Percentiles rank a stretch among this genome's conserved stretches.
Evolutionary conservation across 805 yeast genomes (phyloP).

Genomic region (Brettanomyces nanus): DNA sequence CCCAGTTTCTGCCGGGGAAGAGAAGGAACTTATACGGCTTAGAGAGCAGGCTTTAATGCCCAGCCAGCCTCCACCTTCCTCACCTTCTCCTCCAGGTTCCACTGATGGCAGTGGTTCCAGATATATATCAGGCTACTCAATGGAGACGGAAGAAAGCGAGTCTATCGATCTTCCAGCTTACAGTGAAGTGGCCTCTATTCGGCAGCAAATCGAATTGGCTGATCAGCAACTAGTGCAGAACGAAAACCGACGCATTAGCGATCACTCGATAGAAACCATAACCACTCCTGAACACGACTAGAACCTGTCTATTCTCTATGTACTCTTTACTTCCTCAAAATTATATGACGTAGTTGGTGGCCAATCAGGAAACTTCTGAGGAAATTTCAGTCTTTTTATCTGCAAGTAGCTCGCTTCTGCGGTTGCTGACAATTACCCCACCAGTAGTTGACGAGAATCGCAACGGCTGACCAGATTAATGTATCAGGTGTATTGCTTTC

Average conservation of each 20-base stretch:
- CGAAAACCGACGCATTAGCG: background rate
- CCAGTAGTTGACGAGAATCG: no score
- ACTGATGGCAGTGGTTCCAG: background rate
- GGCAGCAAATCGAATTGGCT: background rate
- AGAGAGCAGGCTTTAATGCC: slow-evolving; percentile 58
- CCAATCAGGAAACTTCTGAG: no score
- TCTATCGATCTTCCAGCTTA: background rate
- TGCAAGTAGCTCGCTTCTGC: no score
- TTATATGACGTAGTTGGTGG: no score
- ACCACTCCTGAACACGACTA: background rate
- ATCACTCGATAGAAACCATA: background rate
- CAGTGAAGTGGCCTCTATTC: background rate
- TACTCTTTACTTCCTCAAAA: no score
- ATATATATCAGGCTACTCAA: background rate
- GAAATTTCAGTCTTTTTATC: no score
- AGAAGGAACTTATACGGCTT: slow-evolving; percentile 47
- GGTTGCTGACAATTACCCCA: no score
- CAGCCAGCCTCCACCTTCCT: slow-evolving; percentile 35
- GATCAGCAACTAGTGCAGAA: background rate
- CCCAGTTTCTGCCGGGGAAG: slow-evolving; percentile 20
- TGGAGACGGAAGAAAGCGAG: background rate
- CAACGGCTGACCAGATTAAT: no score
- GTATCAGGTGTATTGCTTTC: no score
- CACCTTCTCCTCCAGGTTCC: background rate
- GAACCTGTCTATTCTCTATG: no score